Percentiles rank a stretch among this genome's conserved stretches.
Evolutionary conservation across 345 rosid genomes (phyloP).

Genomic region (Brassica juncea): DNA sequence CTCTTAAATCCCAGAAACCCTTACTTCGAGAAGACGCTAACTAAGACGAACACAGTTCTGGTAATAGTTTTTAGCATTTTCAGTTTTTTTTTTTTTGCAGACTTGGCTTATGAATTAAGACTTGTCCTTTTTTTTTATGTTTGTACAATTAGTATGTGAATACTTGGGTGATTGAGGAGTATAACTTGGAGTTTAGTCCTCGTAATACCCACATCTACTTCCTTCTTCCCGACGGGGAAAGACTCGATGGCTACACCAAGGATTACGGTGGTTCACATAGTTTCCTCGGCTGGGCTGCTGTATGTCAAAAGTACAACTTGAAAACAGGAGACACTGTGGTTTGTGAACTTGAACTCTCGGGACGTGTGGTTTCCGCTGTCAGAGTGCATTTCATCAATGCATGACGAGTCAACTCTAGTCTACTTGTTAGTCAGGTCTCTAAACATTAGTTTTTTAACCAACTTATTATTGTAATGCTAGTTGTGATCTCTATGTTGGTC

Average conservation of each 20-base stretch:
- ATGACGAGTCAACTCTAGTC: background rate
- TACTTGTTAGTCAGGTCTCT: background rate
- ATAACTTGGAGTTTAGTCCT: slow-evolving; percentile 26
- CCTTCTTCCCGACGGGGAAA: background rate
- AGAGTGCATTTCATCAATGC: slow-evolving; percentile 16
- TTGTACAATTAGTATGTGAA: slow-evolving; percentile 18
- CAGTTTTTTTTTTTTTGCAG: background rate
- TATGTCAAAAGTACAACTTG: slow-evolving; percentile 9
- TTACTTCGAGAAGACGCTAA: slow-evolving; percentile 11
- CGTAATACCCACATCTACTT: background rate
- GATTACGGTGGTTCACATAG: background rate
- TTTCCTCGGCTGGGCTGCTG: slow-evolving; percentile 14
- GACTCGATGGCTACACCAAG: background rate
- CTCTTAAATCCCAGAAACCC: slow-evolving; percentile 22
- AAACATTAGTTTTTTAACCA: background rate
- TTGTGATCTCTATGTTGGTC: background rate
- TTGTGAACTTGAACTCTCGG: slow-evolving; percentile 30
- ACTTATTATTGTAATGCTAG: background rate
- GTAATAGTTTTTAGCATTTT: slow-evolving; percentile 12
- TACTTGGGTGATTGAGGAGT: background rate
- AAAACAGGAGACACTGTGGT: slow-evolving; percentile 14
- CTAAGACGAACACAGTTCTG: slow-evolving; percentile 14
- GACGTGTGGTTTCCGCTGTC: slow-evolving; percentile 1
- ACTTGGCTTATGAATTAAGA: background rate
- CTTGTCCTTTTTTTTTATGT: background rate